These are phyloP conservation scores for Mucor velutinosus DNA, from an alignment of 371 early-diverging fungal species.

Conservation along the genomic window DNA sequence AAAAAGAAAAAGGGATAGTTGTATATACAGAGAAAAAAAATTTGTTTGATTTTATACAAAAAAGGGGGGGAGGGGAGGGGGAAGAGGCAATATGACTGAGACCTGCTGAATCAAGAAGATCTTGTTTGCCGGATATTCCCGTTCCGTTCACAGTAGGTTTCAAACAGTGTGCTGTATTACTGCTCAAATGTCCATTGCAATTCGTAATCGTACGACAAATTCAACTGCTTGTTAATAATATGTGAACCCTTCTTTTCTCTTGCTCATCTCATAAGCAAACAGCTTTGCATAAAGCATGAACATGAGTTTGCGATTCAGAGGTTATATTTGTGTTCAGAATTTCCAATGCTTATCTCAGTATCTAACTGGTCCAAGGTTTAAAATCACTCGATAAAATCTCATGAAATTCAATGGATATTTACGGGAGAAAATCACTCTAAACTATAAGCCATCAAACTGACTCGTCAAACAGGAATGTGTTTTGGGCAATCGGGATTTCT, in stretches of 20 bases:
- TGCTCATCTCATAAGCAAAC: neutral
- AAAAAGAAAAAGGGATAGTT: neutral
- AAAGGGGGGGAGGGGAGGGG: neutral
- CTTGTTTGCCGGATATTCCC: slow-evolving; percentile 9
- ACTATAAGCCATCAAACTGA: neutral
- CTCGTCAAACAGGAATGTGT: neutral
- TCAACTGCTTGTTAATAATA: neutral
- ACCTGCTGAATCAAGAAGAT: neutral
- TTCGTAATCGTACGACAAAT: neutral
- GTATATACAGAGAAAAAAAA: neutral
- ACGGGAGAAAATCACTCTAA: neutral
- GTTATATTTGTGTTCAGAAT: neutral
- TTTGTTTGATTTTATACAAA: neutral
- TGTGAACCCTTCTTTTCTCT: neutral
- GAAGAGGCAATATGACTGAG: neutral
- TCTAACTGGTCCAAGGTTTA: neutral
- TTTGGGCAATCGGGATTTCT: neutral
- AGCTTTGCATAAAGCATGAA: neutral
- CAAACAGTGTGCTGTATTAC: neutral
- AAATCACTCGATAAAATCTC: neutral
- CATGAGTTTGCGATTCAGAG: no score
- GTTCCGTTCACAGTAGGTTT: neutral
- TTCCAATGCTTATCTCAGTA: neutral
- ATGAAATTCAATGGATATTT: neutral
- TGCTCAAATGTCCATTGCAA: neutral